Percentiles rank a stretch among this genome's conserved stretches.
These are phyloP conservation scores for Ganoderma leucocontextum DNA, from an alignment of 1,284 basidiomycete genomes.

Conservation along the genomic window DNA sequence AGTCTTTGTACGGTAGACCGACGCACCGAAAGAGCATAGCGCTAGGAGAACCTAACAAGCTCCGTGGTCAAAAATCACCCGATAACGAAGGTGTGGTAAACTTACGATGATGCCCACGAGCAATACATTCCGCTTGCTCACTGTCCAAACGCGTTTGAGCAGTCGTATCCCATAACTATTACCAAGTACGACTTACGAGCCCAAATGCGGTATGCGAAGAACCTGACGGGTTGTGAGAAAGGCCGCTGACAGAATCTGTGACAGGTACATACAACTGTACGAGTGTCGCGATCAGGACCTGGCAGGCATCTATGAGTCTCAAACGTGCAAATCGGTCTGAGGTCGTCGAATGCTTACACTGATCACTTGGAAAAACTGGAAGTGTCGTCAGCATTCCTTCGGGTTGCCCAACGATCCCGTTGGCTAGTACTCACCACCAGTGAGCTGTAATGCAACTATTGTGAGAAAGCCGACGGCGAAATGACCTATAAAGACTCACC, in stretches of 20 bases:
- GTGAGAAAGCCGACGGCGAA: background rate
- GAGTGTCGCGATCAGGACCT: background rate
- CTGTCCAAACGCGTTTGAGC: background rate
- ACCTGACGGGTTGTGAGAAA: background rate
- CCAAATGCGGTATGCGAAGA: slow-evolving; percentile 1
- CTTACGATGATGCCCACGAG: background rate
- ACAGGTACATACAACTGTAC: background rate
- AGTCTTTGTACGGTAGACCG: no score
- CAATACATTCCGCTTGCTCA: background rate
- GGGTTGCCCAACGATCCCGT: background rate
- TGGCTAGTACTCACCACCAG: background rate
- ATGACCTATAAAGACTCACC: background rate
- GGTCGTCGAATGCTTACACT: background rate
- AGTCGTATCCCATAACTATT: background rate
- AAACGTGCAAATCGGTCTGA: background rate
- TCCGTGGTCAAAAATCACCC: background rate
- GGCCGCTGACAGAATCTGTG: background rate
- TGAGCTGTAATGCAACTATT: background rate
- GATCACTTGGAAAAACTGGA: slow-evolving; percentile 3
- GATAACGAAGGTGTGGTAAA: background rate
- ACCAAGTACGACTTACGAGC: background rate
- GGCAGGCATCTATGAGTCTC: background rate
- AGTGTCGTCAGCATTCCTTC: background rate
- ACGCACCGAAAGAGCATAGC: background rate
- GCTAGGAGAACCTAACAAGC: background rate